Percentiles rank a stretch among this genome's conserved stretches.
Evolutionary conservation across 768 basidiomycete genomes (phyloP).

Genomic region (Termitomyces sp.): DNA sequence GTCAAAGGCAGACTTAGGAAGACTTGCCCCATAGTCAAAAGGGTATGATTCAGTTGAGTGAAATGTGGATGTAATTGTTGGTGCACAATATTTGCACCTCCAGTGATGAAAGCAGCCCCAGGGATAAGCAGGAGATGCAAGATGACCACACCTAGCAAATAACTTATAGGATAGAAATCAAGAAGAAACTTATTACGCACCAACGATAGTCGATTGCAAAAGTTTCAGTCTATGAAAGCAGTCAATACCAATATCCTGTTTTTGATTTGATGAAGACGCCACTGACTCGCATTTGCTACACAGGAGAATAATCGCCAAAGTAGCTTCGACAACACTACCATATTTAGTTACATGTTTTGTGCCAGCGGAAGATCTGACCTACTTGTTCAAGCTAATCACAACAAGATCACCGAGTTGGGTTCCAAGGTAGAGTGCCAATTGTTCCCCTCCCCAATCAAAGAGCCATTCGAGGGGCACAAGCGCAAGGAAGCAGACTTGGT

Average conservation of each 20-base stretch:
- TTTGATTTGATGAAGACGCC: neutral
- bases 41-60: conserved; percentile 62
- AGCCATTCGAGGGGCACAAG: conserved; percentile 63
- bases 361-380: neutral
- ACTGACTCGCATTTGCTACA: conserved; percentile 62
- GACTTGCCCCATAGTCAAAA: conserved; percentile 64
- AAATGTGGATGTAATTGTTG: conserved; percentile 65
- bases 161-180: neutral
- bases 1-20: neutral
- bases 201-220: conserved; percentile 65
- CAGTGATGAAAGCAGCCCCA: conserved; percentile 65
- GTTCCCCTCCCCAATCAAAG: conserved; percentile 61
- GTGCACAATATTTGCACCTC: conserved; percentile 61
- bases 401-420: conserved; percentile 66
- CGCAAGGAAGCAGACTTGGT: conserved; percentile 55
- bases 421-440: conserved; percentile 53
- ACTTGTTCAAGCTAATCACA: conserved; percentile 23
- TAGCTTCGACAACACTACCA: conserved; percentile 62
- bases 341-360: neutral
- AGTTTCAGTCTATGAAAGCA: conserved; percentile 43
- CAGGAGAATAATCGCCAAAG: conserved; percentile 63
- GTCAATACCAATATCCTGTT: neutral
- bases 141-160: conserved; percentile 54
- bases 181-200: conserved; percentile 23
- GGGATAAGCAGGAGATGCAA: conserved; percentile 70